Base-by-base conservation (phyloP, 139 green algal species). In the Nannochloris sp. region DNA sequence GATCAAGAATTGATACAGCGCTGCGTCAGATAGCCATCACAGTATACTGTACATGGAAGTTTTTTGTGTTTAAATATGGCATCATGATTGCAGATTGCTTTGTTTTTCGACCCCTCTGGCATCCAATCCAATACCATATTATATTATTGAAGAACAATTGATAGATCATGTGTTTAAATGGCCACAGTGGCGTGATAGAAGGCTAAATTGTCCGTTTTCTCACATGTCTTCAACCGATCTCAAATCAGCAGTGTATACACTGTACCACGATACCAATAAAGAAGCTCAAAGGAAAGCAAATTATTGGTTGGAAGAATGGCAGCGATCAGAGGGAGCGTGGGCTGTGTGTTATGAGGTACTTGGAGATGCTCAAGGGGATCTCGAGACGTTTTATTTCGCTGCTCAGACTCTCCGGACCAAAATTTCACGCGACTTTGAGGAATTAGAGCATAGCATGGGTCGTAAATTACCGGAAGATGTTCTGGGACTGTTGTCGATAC, bases 361-460 rank as follows among this genome's bases (percentile, higher is more conserved):
- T 36, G 80, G 95, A 36, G 72, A 90, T 53, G 36, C 72, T 26
- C 66, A 11, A 30, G 74, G 58, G 14, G 68, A 44, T n/a, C 66
- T 89, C 66, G 88, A 95, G 44, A 77, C 84, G 5, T 84, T 87
- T 20, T 93, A 94, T 75, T 93, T 95, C 50, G 85, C 75, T 26
- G 87, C 89, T 1, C 85, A 95, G 63, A 96, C 89, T 6, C 77
- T 96, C 5, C 77, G 90, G 12, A 94, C 86, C 13, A 96, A 96
- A 85, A 81, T 96, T 4, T 83, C 91, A 65, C 70, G 83, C 0
- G 89, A 96, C 65, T 96, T 87, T 77, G 89, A 96, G 62, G 89
- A 96, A 74, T 82, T 96, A 25, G 88, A 86, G 4, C 62, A 60
- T 1, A 50, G 69, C 0, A 76, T 86, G 2, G 69, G 80, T 13